Conservation (phyloP, 352 stramenopile species). For the Aphanomyces stellatus region DNA sequence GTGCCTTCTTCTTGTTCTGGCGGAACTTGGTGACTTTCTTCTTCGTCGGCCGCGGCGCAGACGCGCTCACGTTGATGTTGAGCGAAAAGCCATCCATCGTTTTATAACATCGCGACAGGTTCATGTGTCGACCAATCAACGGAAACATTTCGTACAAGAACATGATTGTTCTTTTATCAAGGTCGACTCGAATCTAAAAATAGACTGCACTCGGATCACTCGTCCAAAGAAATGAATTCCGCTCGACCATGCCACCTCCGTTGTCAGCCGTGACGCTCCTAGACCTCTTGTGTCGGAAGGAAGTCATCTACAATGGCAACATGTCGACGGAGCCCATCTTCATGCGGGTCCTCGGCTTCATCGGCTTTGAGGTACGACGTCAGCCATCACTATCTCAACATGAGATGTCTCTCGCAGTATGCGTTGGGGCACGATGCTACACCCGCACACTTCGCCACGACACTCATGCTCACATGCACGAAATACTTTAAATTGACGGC, state of each 20-base stretch:
- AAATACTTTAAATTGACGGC: constrained; percentile 13
- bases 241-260: not conserved
- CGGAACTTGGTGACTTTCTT: constrained; percentile 75
- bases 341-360: not conserved
- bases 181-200: no score
- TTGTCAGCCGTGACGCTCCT: not conserved
- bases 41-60: constrained; percentile 23
- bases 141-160: not conserved
- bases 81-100: constrained; percentile 51
- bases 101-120: not conserved
- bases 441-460: not conserved
- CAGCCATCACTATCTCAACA: not conserved
- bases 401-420: not conserved
- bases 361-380: not conserved
- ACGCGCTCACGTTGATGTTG: constrained; percentile 59
- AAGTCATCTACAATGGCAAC: constrained; percentile 1
- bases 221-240: not conserved
- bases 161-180: constrained; percentile 17
- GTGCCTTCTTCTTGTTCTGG: constrained; percentile 53
- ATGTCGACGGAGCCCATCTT: constrained; percentile 16
- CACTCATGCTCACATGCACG: not conserved
- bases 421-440: not conserved
- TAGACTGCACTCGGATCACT: not conserved
- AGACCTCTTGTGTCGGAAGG: constrained; percentile 11
- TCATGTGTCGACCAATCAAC: constrained; percentile 6